phyloP scores from a whole-genome alignment of 257 asterid species.

The Solanum raphanifolium region DNA sequence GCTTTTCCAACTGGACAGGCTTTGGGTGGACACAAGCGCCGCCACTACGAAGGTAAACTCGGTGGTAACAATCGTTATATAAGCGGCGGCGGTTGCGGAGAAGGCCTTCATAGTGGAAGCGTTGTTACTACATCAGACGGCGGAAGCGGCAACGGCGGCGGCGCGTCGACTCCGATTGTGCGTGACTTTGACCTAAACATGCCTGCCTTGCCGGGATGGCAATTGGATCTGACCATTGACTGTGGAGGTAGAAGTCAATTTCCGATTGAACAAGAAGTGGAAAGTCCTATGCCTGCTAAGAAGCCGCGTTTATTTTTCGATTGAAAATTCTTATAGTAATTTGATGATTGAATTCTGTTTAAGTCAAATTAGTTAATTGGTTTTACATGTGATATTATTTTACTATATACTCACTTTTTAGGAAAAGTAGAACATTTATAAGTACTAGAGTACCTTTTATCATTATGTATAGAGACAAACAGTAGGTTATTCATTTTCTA shows the following conservation, averaged over 20 bases:
- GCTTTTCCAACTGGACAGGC: constrained; percentile 82
- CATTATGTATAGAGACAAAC: neutral
- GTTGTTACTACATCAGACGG: constrained; percentile 31
- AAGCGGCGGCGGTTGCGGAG: neutral
- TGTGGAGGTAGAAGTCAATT: constrained; percentile 2
- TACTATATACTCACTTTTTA: neutral
- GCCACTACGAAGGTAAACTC: constrained; percentile 68
- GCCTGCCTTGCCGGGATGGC: constrained; percentile 36
- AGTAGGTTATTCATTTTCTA: neutral
- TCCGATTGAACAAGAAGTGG: constrained; percentile 37
- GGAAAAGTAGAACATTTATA: neutral
- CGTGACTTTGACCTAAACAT: constrained; percentile 41
- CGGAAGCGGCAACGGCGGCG: constrained; percentile 40
- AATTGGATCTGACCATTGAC: constrained; percentile 12
- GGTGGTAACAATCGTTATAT: constrained; percentile 8
- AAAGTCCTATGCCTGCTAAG: constrained; percentile 42
- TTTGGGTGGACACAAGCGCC: constrained; percentile 91
- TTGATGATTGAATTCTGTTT: neutral
- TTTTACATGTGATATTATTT: neutral
- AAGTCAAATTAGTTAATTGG: neutral
- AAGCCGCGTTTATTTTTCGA: constrained; percentile 14
- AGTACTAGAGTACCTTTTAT: neutral
- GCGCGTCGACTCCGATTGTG: constrained; percentile 11
- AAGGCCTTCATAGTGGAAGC: constrained; percentile 6
- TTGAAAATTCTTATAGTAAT: neutral